phyloP scores from a whole-genome alignment of 2,329 filamentous ascomycete genomes.

The Aureobasidium vineae region DNA sequence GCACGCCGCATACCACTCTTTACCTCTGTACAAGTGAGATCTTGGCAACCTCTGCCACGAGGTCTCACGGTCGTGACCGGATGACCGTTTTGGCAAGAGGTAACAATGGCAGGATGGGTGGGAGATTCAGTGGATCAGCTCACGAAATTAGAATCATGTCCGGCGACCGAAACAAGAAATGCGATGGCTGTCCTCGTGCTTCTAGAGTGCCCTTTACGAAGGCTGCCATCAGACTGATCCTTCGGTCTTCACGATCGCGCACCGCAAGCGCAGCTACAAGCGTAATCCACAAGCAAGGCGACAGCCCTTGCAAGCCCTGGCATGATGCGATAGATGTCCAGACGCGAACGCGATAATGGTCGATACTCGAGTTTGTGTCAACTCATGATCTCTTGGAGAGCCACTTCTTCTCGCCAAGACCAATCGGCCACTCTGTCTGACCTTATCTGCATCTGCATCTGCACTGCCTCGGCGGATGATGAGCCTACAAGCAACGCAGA shows the following conservation, averaged over 20 bases:
- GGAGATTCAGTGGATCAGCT: not conserved
- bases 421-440: not conserved
- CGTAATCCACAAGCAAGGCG: not conserved
- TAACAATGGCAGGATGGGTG: not conserved
- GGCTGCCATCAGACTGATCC: slow-evolving; percentile 18
- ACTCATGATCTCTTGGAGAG: no score
- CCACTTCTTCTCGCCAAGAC: not conserved
- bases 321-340: not conserved
- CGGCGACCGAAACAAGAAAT: not conserved
- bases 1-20: not conserved
- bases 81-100: not conserved
- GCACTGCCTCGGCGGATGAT: not conserved
- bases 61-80: not conserved
- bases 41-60: not conserved
- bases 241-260: not conserved
- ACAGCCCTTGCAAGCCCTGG: not conserved
- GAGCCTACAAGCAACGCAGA: not conserved
- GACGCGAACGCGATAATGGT: not conserved
- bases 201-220: not conserved
- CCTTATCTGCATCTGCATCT: not conserved
- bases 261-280: not conserved
- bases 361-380: not conserved
- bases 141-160: not conserved
- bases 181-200: slow-evolving; percentile 4
- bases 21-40: not conserved